Conservation (phyloP, 345 rosid species). For the Tarenaya hassleriana region DNA sequence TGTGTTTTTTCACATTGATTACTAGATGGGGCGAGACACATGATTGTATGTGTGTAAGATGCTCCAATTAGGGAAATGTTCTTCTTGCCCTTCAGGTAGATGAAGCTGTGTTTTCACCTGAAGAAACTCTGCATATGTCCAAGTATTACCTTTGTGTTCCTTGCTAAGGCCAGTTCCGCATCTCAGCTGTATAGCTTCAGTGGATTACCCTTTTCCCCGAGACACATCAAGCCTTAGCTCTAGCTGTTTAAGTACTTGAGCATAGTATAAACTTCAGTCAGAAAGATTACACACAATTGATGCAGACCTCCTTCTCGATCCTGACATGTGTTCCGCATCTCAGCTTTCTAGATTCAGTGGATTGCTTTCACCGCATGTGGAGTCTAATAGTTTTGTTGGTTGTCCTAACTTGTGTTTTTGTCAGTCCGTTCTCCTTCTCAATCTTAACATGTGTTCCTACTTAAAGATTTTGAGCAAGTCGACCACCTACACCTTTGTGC, state of each 20-base stretch:
- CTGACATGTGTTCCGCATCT: neutral
- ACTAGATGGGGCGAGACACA: constrained; percentile 15
- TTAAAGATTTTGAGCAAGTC: neutral
- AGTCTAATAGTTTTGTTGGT: neutral
- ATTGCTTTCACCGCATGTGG: constrained; percentile 9
- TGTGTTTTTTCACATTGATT: constrained; percentile 8
- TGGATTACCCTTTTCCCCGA: constrained; percentile 21
- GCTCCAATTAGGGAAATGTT: constrained; percentile 17
- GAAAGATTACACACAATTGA: constrained; percentile 13
- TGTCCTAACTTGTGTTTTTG: no score
- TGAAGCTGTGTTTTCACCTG: constrained; percentile 5
- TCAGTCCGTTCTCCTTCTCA: constrained; percentile 13
- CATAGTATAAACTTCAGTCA: constrained; percentile 13
- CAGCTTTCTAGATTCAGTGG: constrained; percentile 18
- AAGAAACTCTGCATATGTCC: constrained; percentile 14
- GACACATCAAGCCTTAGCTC: constrained; percentile 1
- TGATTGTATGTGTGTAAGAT: constrained; percentile 1
- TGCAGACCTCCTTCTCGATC: constrained; percentile 13
- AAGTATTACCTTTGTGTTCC: constrained; percentile 10
- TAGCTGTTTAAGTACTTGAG: constrained; percentile 15
- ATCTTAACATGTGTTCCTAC: constrained; percentile 3
- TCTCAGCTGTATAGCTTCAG: constrained; percentile 12
- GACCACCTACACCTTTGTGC: neutral
- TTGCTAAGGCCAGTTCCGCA: constrained; percentile 4
- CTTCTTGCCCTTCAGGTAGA: constrained; percentile 8